Conservation (phyloP, 2,329 filamentous ascomycete genomes). For the Endoconidiophora laricicola region DNA sequence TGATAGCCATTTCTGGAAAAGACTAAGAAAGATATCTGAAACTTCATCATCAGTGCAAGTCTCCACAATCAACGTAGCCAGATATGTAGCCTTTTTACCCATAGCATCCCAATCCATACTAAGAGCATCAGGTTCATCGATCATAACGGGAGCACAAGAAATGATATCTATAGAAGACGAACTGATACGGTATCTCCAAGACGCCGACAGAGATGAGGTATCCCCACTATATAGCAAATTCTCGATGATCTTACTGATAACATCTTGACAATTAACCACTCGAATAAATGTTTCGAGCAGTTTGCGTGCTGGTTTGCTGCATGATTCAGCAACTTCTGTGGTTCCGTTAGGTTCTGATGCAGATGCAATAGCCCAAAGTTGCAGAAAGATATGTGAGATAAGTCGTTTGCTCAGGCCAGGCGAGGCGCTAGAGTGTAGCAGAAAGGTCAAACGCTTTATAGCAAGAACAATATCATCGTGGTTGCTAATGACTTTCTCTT, state of each 20-base stretch:
- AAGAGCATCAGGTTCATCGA: slow-evolving; percentile 8
- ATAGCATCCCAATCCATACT: slow-evolving; percentile 28
- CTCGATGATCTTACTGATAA: slow-evolving; percentile 31
- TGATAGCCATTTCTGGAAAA: slow-evolving; percentile 42
- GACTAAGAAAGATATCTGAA: slow-evolving; percentile 41
- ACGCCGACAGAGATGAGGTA: slow-evolving; percentile 16
- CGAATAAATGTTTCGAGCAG: slow-evolving; percentile 41
- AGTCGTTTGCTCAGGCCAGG: slow-evolving; percentile 47
- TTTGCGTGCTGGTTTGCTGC: slow-evolving; percentile 29
- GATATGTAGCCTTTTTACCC: slow-evolving; percentile 29
- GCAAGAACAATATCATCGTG: slow-evolving; percentile 31
- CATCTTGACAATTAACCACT: slow-evolving; percentile 34
- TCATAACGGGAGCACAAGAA: slow-evolving; percentile 15
- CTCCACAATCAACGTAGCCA: slow-evolving; percentile 33
- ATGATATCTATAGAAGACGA: slow-evolving; percentile 30
- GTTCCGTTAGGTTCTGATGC: slow-evolving; percentile 21
- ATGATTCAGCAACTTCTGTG: slow-evolving; percentile 22
- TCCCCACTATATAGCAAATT: slow-evolving; percentile 41
- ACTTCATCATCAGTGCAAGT: slow-evolving; percentile 38
- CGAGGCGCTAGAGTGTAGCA: slow-evolving; percentile 49
- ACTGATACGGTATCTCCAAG: slow-evolving; percentile 37
- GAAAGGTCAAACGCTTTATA: slow-evolving; percentile 35
- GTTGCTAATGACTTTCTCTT: slow-evolving; percentile 28
- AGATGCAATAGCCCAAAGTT: slow-evolving; percentile 46
- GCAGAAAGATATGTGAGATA: slow-evolving; percentile 38